phyloP scores from a whole-genome alignment of 176 grass and related monocot species.

The Olyra latifolia region DNA sequence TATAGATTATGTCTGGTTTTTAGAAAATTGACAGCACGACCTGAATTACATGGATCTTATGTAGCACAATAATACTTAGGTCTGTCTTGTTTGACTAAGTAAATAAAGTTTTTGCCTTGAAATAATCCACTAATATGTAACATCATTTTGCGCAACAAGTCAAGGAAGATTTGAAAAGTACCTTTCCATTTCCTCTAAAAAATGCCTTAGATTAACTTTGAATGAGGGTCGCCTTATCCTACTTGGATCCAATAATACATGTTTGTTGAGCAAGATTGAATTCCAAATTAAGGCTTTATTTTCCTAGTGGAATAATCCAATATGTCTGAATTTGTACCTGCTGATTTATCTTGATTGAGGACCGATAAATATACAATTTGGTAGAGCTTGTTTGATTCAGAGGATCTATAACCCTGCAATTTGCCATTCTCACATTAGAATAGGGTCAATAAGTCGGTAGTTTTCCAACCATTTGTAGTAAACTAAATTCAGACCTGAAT shows the following conservation, averaged over 20 bases:
- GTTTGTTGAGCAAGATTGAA: neutral
- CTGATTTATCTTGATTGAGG: neutral
- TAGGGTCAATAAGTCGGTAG: neutral
- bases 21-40: neutral
- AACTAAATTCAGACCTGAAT: slow-evolving; percentile 2
- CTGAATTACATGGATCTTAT: slow-evolving; percentile 4
- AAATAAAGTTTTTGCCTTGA: neutral
- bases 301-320: neutral
- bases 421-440: neutral
- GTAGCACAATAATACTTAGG: neutral
- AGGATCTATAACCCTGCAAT: neutral
- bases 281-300: neutral
- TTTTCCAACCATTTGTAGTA: neutral
- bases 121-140: neutral
- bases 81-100: neutral
- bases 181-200: neutral
- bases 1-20: neutral
- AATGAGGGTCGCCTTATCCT: neutral
- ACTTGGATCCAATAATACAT: neutral
- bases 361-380: neutral
- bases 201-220: neutral
- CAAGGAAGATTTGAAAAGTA: neutral
- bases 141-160: neutral
- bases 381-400: neutral
- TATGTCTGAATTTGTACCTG: neutral